Evolutionary conservation across 2,329 filamentous ascomycete species (phyloP).

Genomic region (Rachicladosporium sp.): DNA sequence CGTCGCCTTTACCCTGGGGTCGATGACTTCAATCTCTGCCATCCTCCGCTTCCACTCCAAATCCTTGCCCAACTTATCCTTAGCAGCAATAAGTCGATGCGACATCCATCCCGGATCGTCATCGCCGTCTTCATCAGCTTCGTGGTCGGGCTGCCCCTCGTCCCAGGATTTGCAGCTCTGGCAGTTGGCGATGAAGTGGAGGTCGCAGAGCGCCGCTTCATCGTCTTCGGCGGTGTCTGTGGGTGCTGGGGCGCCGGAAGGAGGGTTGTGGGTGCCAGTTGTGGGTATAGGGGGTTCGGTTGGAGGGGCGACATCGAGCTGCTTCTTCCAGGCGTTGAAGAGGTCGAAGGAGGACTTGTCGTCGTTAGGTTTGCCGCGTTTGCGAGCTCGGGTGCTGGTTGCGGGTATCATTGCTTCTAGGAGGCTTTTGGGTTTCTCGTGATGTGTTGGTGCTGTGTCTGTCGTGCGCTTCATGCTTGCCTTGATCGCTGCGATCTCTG

Average conservation of each 20-base stretch:
- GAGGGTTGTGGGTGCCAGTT: constrained; percentile 3
- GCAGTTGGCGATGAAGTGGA: constrained; percentile 93
- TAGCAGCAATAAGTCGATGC: constrained; percentile 73
- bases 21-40: constrained; percentile 80
- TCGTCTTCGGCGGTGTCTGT: constrained; percentile 33
- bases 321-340: constrained; percentile 67
- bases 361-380: constrained; percentile 44
- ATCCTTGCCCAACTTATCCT: constrained; percentile 82
- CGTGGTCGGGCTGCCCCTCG: constrained; percentile 45
- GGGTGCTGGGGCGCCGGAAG: constrained; percentile 1
- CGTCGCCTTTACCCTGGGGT: constrained; percentile 34
- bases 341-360: constrained; percentile 51
- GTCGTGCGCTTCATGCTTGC: constrained; percentile 63
- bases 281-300: background rate
- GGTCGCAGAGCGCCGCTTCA: constrained; percentile 69
- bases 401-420: constrained; percentile 64
- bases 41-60: constrained; percentile 81
- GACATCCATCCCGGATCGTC: constrained; percentile 65
- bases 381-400: constrained; percentile 58
- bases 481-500: constrained; percentile 69
- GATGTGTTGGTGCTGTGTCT: constrained; percentile 24
- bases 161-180: constrained; percentile 86
- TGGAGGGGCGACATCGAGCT: constrained; percentile 44
- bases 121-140: constrained; percentile 43
- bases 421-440: constrained; percentile 52